Evolutionary conservation across 139 green algal genomes (phyloP), one percentile per base, ranked within the genome.

Genomic region (Chlorella sp.): DNA sequence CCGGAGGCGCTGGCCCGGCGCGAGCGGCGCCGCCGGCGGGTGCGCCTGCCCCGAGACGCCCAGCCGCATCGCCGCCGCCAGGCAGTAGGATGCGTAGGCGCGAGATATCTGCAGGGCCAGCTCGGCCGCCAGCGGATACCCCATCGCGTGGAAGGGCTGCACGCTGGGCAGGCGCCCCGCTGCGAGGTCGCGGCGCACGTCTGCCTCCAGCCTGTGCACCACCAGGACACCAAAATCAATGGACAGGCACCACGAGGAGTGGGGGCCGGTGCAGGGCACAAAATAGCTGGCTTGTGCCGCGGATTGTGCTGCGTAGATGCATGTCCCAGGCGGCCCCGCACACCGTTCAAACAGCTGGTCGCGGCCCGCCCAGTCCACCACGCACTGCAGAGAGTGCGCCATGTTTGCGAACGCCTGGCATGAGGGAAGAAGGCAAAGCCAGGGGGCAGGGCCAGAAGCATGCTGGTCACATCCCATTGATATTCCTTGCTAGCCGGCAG

Each of bases 91-190:
- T 4, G 89, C 91, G 71, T 94, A 94, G 25, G 80, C 77, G 66
- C 48, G 42, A 58, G 66, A 79, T 65, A 95, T 92, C 27, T 80
- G 69, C 31, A 92, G 79, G 5, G 88, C 87, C 27, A 97, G 85
- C 55, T 90, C 84, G 2, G 89, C 82, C 29, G 71, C 42, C 76
- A 97, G 91, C 29, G 94, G 90, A 77, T 97, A 97, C 0, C 92
- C 90, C 84, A 98, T 95, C 43, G 91, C 92, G 70, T 98, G 94
- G 86, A 98, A 98, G n/a, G 94, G 94, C 83, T 98, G 94, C 77
- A 91, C 94, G 35, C 70, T 79, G 1, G 94, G 93, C 73, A 96
- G 71, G 8, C 85, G 67, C 5, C 86, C 86, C 0, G 48, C 71
- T 4, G 78, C 74, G 29, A 98, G 70, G 63, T 97, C 88, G 1